phyloP scores from a whole-genome alignment of 78 protist species.

The Diacronema lutheri region DNA sequence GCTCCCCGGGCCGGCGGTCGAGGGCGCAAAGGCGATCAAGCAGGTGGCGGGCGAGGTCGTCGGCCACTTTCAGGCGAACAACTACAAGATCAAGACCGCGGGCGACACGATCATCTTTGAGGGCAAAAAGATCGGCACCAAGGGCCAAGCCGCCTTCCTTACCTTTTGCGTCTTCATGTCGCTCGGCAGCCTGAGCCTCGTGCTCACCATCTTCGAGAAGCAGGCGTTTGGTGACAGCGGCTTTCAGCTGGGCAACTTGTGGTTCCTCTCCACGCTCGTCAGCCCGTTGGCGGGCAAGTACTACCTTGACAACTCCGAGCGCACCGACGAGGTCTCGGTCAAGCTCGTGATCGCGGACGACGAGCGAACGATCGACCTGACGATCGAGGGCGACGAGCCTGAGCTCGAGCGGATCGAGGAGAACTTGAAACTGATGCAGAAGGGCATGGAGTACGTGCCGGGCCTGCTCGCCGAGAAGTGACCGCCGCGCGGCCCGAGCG shows the following conservation, averaged over 20 bases:
- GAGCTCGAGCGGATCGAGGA: too few relatives aligned
- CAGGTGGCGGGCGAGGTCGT: neutral
- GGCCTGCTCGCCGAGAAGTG: too few relatives aligned
- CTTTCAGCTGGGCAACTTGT: neutral
- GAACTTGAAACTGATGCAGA: too few relatives aligned
- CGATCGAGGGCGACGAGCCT: neutral
- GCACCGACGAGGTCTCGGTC: neutral
- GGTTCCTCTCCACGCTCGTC: neutral
- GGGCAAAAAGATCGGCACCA: neutral
- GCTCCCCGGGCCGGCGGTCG: neutral
- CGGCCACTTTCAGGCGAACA: slow-evolving; percentile 10
- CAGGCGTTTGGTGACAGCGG: neutral
- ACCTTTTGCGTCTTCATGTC: neutral
- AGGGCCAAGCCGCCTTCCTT: neutral
- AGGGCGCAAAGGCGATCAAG: neutral
- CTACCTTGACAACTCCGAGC: slow-evolving; percentile 21
- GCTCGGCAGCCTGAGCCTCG: neutral
- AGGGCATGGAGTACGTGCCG: too few relatives aligned
- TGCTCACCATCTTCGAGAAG: slow-evolving; percentile 8
- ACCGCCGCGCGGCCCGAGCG: too few relatives aligned
- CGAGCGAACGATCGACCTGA: neutral
- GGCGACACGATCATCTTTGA: neutral
- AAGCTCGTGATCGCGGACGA: slow-evolving; percentile 8
- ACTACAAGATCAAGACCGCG: neutral
- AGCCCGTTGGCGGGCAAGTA: slow-evolving; percentile 12